Evolutionary conservation across 225 moss, liverwort and hornwort genomes (phyloP).

Genomic region (Antitrichia curtipendula): DNA sequence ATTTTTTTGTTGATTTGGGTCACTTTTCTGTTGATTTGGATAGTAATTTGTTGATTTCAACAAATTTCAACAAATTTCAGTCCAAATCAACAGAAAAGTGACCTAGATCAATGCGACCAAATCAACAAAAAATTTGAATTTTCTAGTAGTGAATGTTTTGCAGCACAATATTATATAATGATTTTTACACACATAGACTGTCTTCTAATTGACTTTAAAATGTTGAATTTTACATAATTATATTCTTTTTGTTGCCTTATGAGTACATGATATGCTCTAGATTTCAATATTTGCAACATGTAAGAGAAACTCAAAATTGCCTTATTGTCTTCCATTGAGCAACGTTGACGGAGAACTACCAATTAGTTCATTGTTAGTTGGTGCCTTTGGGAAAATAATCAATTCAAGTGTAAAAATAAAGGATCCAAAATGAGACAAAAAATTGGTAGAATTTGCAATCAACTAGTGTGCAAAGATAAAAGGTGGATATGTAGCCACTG

Average conservation of each 20-base stretch:
- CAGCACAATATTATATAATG: too few species aligned
- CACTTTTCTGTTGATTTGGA: too few species aligned
- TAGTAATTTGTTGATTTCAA: too few species aligned
- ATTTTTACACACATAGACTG: background rate
- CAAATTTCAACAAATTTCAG: too few species aligned
- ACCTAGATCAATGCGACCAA: too few species aligned
- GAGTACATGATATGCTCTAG: too few species aligned
- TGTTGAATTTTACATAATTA: background rate
- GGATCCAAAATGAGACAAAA: background rate
- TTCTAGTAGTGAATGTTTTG: too few species aligned
- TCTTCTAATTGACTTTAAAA: background rate
- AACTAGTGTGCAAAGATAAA: background rate
- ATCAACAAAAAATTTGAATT: too few species aligned
- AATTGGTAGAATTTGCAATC: background rate
- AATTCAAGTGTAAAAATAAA: background rate
- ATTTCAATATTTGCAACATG: background rate
- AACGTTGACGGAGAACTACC: rapidly evolving
- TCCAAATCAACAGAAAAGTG: too few species aligned
- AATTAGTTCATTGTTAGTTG: rapidly evolving
- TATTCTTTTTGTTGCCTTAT: background rate
- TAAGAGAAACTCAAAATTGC: background rate
- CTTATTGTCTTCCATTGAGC: background rate
- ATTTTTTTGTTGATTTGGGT: too few species aligned
- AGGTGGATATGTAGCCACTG: rapidly evolving
- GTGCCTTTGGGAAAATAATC: background rate